A percentile compares a stretch with the other conserved stretches of the same genome.
These are phyloP conservation scores for Pythium phragmiticola DNA, from an alignment of 352 stramenopile genomes.

Conservation along the genomic window DNA sequence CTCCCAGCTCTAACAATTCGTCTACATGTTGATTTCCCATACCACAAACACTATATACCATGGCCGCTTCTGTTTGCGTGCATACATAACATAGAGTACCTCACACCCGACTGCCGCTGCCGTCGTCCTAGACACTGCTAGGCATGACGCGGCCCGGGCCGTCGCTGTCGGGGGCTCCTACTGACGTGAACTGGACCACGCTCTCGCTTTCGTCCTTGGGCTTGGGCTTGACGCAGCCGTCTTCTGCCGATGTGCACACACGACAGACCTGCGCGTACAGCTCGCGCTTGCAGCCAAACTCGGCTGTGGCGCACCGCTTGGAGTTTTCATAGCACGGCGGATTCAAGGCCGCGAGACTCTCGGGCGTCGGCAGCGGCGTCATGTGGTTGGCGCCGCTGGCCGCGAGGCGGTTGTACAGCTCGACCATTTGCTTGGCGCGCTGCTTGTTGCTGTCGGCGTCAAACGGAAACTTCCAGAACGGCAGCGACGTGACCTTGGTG, in stretches of 20 bases:
- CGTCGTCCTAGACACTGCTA: too few species aligned
- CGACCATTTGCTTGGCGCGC: constrained; percentile 45
- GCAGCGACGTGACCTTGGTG: constrained; percentile 25
- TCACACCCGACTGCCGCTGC: too few species aligned
- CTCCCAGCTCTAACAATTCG: too few species aligned
- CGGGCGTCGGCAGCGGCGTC: constrained; percentile 41
- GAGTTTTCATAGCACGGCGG: constrained; percentile 71
- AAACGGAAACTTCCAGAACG: constrained; percentile 59
- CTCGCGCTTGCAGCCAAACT: constrained; percentile 50
- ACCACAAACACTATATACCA: too few species aligned
- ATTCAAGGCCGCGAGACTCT: constrained; percentile 42
- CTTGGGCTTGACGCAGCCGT: too few species aligned
- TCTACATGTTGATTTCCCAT: too few species aligned
- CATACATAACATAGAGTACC: too few species aligned
- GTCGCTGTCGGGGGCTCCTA: too few species aligned
- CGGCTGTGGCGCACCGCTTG: constrained; percentile 35
- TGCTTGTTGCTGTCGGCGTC: constrained; percentile 41
- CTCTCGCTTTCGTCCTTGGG: too few species aligned
- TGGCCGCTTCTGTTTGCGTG: too few species aligned
- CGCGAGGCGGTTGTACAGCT: constrained; percentile 49
- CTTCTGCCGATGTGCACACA: constrained; percentile 30
- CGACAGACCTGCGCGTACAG: constrained; percentile 69
- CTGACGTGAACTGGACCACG: too few species aligned
- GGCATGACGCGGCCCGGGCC: too few species aligned
- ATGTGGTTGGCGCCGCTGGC: constrained; percentile 22